Evolutionary conservation across 495 filamentous ascomycete genomes (phyloP).

Genomic region (Xanthoparmelia taractica): DNA sequence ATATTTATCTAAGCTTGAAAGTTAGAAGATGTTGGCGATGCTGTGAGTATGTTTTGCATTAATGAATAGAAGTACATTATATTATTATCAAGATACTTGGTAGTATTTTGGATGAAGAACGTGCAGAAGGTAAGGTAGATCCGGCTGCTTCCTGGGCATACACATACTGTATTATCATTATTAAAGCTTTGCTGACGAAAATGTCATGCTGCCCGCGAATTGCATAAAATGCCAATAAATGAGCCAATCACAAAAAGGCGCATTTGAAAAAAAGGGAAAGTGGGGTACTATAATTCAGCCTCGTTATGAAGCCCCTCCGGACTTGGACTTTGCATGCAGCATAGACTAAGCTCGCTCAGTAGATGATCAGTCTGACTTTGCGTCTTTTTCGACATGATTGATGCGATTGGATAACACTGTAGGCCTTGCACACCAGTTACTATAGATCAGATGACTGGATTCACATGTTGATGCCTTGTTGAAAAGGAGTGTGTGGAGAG

Average conservation of each 20-base stretch:
- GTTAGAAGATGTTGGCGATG: background rate
- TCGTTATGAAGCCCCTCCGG: background rate
- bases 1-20: background rate
- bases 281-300: background rate
- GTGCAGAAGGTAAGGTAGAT: background rate
- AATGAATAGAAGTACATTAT: background rate
- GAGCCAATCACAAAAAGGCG: background rate
- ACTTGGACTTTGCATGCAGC: too few species aligned
- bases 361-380: background rate
- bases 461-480: background rate
- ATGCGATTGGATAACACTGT: too few species aligned
- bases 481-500: too few species aligned
- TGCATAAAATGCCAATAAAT: background rate
- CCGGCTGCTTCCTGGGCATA: background rate
- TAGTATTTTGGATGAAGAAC: too few species aligned
- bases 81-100: too few species aligned
- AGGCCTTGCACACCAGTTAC: background rate
- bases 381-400: too few species aligned
- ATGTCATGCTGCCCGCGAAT: background rate
- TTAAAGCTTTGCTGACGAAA: background rate
- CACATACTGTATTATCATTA: too few species aligned
- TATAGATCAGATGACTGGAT: background rate
- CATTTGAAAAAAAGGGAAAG: background rate
- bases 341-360: background rate
- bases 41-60: background rate